phyloP scores from a whole-genome alignment of 108 stramenopile species.

The Nitzschia sp. region DNA sequence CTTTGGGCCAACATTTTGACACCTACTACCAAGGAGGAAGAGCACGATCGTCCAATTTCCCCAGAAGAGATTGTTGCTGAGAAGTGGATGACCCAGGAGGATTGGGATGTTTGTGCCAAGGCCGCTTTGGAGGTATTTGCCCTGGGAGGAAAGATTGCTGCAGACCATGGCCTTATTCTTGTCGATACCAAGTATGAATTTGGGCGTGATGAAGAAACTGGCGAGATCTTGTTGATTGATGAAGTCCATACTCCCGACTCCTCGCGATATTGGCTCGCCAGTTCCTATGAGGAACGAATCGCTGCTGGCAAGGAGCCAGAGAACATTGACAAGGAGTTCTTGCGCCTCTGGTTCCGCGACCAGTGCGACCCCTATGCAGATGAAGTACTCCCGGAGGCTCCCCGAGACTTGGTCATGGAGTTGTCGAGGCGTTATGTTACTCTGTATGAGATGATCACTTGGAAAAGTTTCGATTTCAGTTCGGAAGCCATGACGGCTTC shows the following conservation, averaged over 20 bases:
- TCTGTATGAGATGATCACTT: slow-evolving; percentile 96
- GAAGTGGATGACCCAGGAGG: slow-evolving; percentile 85
- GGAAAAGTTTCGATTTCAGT: slow-evolving; percentile 75
- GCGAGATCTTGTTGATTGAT: slow-evolving; percentile 91
- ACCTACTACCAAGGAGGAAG: slow-evolving; percentile 97
- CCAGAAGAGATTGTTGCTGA: slow-evolving; percentile 83
- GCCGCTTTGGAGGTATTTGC: slow-evolving; percentile 80
- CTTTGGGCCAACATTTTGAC: slow-evolving; percentile 81
- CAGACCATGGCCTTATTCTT: slow-evolving; percentile 87
- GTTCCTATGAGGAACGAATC: slow-evolving; percentile 82
- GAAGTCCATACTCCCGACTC: slow-evolving; percentile 99
- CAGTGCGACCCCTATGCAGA: slow-evolving; percentile 98
- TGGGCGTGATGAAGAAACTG: slow-evolving; percentile 79
- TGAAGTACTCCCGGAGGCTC: slow-evolving; percentile 90
- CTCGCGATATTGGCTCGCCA: slow-evolving; percentile 94
- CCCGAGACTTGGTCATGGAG: slow-evolving; percentile 91
- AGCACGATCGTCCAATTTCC: slow-evolving; percentile 96
- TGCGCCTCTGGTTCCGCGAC: slow-evolving; percentile 94
- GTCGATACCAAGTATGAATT: slow-evolving; percentile 99
- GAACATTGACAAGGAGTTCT: slow-evolving; percentile 99
- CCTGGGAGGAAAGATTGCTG: slow-evolving; percentile 85
- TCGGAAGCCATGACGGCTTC: slow-evolving; percentile 15
- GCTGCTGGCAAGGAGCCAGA: slow-evolving; percentile 90
- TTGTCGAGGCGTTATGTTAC: slow-evolving; percentile 92
- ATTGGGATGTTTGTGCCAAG: slow-evolving; percentile 76